A percentile compares a stretch with the other conserved stretches of the same genome.
phyloP scores from a whole-genome alignment of 306 rosid genomes.

The Rosa chinensis region DNA sequence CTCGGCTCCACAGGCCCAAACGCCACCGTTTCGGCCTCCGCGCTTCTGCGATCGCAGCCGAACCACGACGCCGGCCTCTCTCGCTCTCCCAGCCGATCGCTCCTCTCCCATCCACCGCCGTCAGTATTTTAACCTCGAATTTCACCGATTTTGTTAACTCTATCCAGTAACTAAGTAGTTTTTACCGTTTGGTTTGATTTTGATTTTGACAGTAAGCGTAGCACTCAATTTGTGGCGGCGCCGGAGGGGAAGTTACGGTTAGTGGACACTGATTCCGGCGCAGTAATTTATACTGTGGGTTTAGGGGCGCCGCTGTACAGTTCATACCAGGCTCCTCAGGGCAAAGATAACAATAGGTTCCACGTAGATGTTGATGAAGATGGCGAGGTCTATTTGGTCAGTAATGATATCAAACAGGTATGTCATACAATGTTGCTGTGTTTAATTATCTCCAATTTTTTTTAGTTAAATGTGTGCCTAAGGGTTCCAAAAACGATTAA shows the following conservation, averaged over 20 bases:
- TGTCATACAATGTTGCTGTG: slow-evolving; percentile 15
- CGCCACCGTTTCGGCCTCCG: slow-evolving; percentile 1
- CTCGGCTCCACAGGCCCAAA: background rate
- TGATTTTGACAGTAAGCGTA: slow-evolving; percentile 27
- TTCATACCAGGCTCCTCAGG: slow-evolving; percentile 54
- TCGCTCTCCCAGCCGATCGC: slow-evolving; percentile 45
- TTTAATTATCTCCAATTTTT: background rate
- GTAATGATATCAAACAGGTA: slow-evolving; percentile 57
- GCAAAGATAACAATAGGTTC: slow-evolving; percentile 22
- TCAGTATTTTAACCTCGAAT: background rate
- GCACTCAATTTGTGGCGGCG: slow-evolving; percentile 51
- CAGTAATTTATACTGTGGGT: slow-evolving; percentile 62
- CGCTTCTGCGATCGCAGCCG: slow-evolving; percentile 7
- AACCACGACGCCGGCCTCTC: slow-evolving; percentile 6
- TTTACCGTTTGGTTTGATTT: background rate
- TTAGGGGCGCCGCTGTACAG: slow-evolving; percentile 64
- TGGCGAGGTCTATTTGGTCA: slow-evolving; percentile 60
- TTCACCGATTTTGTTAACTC: background rate
- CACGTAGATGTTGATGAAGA: slow-evolving; percentile 72
- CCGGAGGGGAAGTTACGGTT: slow-evolving; percentile 64
- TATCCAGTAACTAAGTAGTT: background rate
- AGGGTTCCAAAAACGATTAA: background rate
- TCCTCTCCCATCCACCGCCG: slow-evolving; percentile 47
- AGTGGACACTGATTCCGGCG: slow-evolving; percentile 48
- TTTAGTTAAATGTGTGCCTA: background rate